Percentiles rank a stretch among this genome's conserved stretches.
Evolutionary conservation across 106 monocot species (phyloP).

Genomic region (Dendrobium nobile): DNA sequence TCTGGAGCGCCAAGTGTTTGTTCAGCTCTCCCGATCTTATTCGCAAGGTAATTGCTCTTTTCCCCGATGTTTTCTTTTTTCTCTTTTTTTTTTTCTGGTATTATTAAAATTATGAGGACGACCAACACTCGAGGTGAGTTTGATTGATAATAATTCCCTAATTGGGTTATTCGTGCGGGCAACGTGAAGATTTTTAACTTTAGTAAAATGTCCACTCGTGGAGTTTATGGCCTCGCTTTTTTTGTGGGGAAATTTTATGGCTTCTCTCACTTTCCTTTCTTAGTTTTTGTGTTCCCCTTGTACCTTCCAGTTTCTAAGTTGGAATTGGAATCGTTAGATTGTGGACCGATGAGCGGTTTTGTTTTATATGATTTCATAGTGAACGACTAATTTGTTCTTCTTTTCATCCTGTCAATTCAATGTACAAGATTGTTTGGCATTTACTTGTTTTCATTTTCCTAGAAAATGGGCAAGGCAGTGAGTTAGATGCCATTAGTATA

Average conservation of each 20-base stretch:
- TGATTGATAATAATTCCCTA: not conserved
- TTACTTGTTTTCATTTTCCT: not conserved
- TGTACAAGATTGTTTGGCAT: not conserved
- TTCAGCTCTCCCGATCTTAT: constrained; percentile 63
- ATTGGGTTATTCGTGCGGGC: not conserved
- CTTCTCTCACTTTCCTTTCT: too few species aligned
- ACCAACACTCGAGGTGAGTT: not conserved
- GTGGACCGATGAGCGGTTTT: not conserved
- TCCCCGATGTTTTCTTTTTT: not conserved
- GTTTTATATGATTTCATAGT: not conserved
- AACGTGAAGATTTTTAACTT: not conserved
- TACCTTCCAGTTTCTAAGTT: not conserved
- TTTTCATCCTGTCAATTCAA: not conserved
- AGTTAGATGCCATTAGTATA: too few species aligned
- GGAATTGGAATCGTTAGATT: not conserved
- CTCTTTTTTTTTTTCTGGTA: too few species aligned
- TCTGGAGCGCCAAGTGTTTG: constrained; percentile 86
- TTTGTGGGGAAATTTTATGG: not conserved
- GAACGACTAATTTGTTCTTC: not conserved
- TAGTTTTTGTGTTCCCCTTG: too few species aligned
- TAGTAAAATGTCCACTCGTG: not conserved
- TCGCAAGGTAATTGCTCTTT: constrained; percentile 35
- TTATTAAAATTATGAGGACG: not conserved
- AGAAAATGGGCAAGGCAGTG: too few species aligned
- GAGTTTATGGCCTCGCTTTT: not conserved